Base-by-base conservation (phyloP, 306 rosid species). In the Hippophae rhamnoides region DNA sequence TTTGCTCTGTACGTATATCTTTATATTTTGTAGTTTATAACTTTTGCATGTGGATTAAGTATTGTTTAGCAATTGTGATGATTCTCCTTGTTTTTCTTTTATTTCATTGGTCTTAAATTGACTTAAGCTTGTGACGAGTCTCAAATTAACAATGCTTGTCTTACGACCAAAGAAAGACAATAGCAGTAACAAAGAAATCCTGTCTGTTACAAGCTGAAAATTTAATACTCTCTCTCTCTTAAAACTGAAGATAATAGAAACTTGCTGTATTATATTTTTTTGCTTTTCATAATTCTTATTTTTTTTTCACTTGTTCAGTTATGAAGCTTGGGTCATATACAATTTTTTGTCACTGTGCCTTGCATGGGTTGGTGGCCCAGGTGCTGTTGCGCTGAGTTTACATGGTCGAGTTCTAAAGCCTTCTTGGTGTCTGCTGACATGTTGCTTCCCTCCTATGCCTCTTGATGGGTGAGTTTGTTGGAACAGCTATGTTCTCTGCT, bases 321-420 rank as follows among this genome's bases (percentile, higher is more conserved):
- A 90, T 67, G 97, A 90, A 85, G 95, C 98, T 26, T 90, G 96
- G 95, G 96, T 90, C 77, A 90, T 90, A 61, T 90, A 90, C 69
- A 87, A 90, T 72, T 90, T 90, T 66, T 72, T 90, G 27, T 87
- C 98, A 8, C 73, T 90, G 26, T 90, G 98, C 74, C 81, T 90
- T 71, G 96, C 92, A 63, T 90, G 98, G 98, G 98, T 90, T 72
- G 98, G 96, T 74, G 98, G 98, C 56, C 98, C 98, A 58, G 98
- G 98, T 74, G 89, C 98, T 42, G 98, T 85, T 56, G 98, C 85
- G 26, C 68, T 90, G 72, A 90, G 98, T 76, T 83, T 90, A 74
- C 81, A 79, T 13, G 98, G 98, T 13, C 88, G 87, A 64, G 78
- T 83, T 73, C 62, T 90, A 82, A 90, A 83, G 84, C 98, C 98